Evolutionary conservation across 2,329 filamentous ascomycete genomes (phyloP), one percentile per base, ranked within the genome.

Genomic region (Aspergillus chevalieri): DNA sequence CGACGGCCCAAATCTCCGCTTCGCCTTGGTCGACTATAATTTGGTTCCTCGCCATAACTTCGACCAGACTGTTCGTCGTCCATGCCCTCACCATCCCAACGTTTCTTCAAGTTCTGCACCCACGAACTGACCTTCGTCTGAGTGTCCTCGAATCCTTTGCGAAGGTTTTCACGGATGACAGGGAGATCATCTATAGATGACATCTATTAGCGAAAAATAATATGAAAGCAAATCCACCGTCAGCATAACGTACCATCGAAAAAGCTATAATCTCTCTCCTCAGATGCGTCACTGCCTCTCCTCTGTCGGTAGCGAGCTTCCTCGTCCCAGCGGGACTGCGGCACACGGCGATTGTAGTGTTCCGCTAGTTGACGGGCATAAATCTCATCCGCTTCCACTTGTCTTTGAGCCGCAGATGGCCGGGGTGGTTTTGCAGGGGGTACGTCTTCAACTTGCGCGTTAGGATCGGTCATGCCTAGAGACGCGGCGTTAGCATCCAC

Each of bases 351-450:
- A 50, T 89, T 84, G 71, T 91, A 97, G 61, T 96, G 90, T 69
- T 96, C 86, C 2, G 92, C 91, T 28, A 98, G 81, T 70, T 94
- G 91, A 53, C 93, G 86, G 30, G 92, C 92, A 70, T 95, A 95
- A 57, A 86, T 76, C 69, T 96, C 92, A 69, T 97, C 92, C 33
- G 89, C 84, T 70, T 95, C 89, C 48, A 98, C 66, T 73, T 98
- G 93, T 53, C 81, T 86, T 69, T 86, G 81, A 9, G 85, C 79
- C 41, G 82, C 77, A 54, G 78, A 73, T 6, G 89, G 88, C 44
- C 89, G 82, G n/a, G 89, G 89, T 24, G 90, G 90, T 61, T 85
- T 87, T 12, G 85, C 85, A 6, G 87, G 86, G n/a, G 88, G 84
- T 17, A 76, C 50, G 50, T 65, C 72, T 51, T 84, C 81, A 51